Conservation (phyloP, 495 filamentous ascomycete genomes). For the Viridothelium virens region DNA sequence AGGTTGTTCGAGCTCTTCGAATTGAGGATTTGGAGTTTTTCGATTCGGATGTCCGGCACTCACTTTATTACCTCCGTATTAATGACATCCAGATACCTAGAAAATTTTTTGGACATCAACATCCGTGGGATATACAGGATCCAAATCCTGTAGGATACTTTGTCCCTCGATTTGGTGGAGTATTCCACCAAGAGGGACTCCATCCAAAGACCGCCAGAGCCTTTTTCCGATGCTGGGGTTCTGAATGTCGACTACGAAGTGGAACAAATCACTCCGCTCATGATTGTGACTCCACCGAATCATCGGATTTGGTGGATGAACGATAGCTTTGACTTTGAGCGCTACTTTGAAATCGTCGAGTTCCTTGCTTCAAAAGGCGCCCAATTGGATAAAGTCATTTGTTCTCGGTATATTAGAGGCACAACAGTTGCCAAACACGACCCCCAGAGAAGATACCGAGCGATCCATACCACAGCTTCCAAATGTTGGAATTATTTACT, state of each 20-base stretch:
- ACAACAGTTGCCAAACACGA: not conserved
- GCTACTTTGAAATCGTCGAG: not conserved
- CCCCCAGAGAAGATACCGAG: constrained; percentile 5
- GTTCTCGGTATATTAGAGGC: not conserved
- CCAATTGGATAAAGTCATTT: not conserved
- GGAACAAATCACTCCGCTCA: not conserved
- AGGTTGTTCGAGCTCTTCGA: constrained; percentile 1
- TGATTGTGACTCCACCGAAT: not conserved
- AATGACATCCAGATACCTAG: not conserved
- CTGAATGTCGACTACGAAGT: not conserved
- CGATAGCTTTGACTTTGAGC: not conserved
- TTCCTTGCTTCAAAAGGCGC: constrained; percentile 8
- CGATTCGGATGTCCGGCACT: not conserved
- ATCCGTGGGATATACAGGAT: no score
- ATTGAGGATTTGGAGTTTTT: not conserved
- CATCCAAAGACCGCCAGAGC: not conserved
- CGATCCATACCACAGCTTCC: constrained; percentile 1
- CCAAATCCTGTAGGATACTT: no score
- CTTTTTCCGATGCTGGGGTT: constrained; percentile 7
- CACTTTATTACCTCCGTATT: not conserved
- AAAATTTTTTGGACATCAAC: no score
- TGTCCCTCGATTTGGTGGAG: not conserved
- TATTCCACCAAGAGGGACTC: not conserved
- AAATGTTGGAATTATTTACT: not conserved
- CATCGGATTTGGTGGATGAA: no score